Conservation (phyloP, 768 basidiomycete species). For the Dacryopinax spathularia region DNA sequence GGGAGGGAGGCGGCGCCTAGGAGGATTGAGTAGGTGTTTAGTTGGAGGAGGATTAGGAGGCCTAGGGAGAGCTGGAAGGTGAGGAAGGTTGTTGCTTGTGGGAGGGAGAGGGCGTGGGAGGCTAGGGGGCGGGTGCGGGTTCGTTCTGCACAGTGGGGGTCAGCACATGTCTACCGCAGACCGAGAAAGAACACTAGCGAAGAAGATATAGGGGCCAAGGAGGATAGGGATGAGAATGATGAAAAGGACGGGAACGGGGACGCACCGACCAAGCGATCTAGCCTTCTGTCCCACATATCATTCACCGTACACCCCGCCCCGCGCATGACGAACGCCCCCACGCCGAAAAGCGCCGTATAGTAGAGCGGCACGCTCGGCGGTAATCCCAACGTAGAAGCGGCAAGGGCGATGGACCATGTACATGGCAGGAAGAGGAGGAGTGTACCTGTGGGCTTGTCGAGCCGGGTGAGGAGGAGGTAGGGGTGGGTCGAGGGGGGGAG, state of each 20-base stretch:
- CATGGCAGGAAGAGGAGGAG: constrained; percentile 87
- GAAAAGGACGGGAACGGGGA: constrained; percentile 4
- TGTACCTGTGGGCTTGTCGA: constrained; percentile 95
- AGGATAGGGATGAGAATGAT: background rate
- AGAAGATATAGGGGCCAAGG: background rate
- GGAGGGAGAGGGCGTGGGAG: constrained; percentile 56
- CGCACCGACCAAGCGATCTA: constrained; percentile 84
- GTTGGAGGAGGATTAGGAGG: constrained; percentile 68
- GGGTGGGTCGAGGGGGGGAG: constrained; percentile 28
- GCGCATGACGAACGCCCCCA: constrained; percentile 88
- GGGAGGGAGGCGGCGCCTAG: constrained; percentile 85
- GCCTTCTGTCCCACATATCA: constrained; percentile 91
- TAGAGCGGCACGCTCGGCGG: constrained; percentile 55
- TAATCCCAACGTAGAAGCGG: constrained; percentile 59
- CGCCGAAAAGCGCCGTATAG: constrained; percentile 70
- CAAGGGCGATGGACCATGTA: constrained; percentile 98
- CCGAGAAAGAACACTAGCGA: background rate
- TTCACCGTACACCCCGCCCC: constrained; percentile 98
- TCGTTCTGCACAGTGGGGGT: background rate
- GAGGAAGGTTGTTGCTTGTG: constrained; percentile 69
- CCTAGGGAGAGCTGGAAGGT: constrained; percentile 69
- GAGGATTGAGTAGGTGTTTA: constrained; percentile 91
- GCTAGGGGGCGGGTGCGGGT: constrained; percentile 27
- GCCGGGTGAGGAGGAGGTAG: constrained; percentile 71
- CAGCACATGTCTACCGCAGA: too few species aligned